Base-by-base conservation (phyloP, 306 rosid species). In the Cicer yamashitae region DNA sequence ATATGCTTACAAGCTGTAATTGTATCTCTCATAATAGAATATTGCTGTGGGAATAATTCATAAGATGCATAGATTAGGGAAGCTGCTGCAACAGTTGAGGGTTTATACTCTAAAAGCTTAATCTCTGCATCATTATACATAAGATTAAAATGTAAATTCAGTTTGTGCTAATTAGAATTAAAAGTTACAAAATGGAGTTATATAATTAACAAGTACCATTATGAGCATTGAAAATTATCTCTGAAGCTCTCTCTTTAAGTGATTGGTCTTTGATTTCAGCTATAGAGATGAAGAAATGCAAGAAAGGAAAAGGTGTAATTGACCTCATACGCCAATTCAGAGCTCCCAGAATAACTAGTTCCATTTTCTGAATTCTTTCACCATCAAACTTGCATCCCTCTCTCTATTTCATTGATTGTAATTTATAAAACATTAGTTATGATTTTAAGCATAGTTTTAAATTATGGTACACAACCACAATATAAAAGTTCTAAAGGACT, bases 321-420 rank as follows among this genome's bases (percentile, higher is more conserved):
- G 93, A 85, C 73, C 93, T 89, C 93, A 91, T 84, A 40, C 90
- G 87, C 97, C 97, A 91, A 13, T 84, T 52, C 52, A 91, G 81
- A 30, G 90, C 67, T 34, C 89, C 93, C 1, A 91, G 96, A 78
- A 91, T 79, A 18, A 86, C 75, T 71, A 84, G 84, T 84, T 91
- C 96, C 96, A 88, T 91, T 75, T 70, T 89, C 57, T 64, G 81
- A 76, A 89, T 67, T 9, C 68, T 84, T 56, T 73, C 81, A 66
- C 73, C 81, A 50, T 89, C 89, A 59, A 91, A 88, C 39, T 72
- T 65, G 66, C 67, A 80, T 52, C 82, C 86, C 66, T 85, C 88
- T 22, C 77, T 81, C 96, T 88, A 90, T 81, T 76, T 30, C 83
- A 79, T 72, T 69, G 58, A 22, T 38, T 45, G 63, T 39, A 5